phyloP scores from a whole-genome alignment of 148 eudicot genomes.

The Heliosperma pusillum region DNA sequence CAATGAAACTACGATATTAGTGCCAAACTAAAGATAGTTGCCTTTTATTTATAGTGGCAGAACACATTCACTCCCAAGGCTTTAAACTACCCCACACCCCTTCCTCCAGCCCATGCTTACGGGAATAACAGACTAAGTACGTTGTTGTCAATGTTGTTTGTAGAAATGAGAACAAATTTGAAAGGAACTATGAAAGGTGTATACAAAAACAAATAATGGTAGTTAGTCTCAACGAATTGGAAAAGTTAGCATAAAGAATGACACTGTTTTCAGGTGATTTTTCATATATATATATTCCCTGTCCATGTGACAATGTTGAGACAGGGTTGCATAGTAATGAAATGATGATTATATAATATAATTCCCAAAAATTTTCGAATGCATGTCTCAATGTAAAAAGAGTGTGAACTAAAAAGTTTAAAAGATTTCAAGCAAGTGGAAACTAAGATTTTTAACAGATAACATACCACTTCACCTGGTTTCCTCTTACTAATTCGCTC shows the following conservation, averaged over 20 bases:
- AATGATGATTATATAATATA: too few species aligned
- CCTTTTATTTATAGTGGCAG: neutral
- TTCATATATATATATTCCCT: neutral
- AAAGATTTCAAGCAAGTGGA: neutral
- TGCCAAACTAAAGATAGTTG: neutral
- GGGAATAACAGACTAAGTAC: neutral
- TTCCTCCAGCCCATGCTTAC: neutral
- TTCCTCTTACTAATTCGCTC: conserved; percentile 90
- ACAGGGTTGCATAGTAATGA: too few species aligned
- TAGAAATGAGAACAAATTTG: neutral
- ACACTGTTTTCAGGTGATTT: neutral
- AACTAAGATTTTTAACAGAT: neutral
- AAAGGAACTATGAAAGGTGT: neutral
- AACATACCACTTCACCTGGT: conserved; percentile 89
- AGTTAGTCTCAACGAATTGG: neutral
- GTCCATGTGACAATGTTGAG: too few species aligned
- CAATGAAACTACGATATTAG: neutral
- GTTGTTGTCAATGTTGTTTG: neutral
- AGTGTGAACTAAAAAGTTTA: neutral
- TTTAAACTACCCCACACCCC: neutral
- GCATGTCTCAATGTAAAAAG: neutral
- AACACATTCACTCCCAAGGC: neutral
- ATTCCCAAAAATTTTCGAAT: too few species aligned
- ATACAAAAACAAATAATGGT: neutral
- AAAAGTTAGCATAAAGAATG: neutral